Base-by-base conservation (phyloP, 1,139 yeast genomes). In the Pichia sp. region DNA sequence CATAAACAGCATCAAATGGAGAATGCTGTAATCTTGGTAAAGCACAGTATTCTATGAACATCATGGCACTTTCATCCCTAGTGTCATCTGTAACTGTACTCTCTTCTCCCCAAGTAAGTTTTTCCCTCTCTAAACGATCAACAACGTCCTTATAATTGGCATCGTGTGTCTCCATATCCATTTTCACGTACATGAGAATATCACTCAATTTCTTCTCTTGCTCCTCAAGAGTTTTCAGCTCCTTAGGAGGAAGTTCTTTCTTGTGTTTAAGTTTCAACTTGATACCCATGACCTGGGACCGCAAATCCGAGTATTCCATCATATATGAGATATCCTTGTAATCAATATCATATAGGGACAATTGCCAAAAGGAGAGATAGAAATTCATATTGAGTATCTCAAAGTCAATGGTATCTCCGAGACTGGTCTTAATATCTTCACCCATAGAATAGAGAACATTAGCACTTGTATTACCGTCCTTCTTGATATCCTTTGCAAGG, bases 11-110 rank as follows among this genome's bases (percentile, higher is more conserved):
- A 61, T 88, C 98, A 44, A 79, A 73, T 0, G 95, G 79, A 0
- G 96, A 84, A 47, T 81, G 86, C 3, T 81, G 57, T 3, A 80
- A 71, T 48, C 96, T 67, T 13, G 96, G 96, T 15, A 87, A 58
- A 6, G 86, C 51, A 57, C 96, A 85, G 37, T 61, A 60, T 42
- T 81, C 79, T 24, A 85, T 53, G 13, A 35, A 34, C 5, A 29
- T 59, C 15, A 50, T 39, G n/a, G 55, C 53, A 13, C 48, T 50
- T 9, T 42, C 48, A 6, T 39, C 47, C n/a, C n/a, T n/a, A n/a
- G n/a, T n/a, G n/a, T n/a, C n/a, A n/a, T n/a, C n/a, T n/a, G n/a
- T n/a, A n/a, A n/a, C n/a, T n/a, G n/a, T n/a, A 4, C 40, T 44
- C 12, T 43, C 47, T 1, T 35, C 25, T 38, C 63, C 58, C 67